phyloP scores from a whole-genome alignment of 1,284 basidiomycete genomes.

The Butyriboletus appendiculatus region DNA sequence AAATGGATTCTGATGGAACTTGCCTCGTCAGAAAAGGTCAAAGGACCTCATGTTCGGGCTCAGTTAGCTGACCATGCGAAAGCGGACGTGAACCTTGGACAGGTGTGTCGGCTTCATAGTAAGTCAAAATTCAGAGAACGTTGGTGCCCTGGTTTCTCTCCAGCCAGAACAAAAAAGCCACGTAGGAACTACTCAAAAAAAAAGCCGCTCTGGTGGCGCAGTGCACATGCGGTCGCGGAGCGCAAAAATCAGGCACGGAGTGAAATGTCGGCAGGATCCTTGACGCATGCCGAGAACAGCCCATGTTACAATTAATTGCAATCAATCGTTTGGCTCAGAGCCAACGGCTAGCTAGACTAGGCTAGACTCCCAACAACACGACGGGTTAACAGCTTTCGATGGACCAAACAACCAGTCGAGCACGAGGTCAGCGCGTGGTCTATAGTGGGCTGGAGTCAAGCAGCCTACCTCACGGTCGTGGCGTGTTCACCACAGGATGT shows the following conservation, averaged over 20 bases:
- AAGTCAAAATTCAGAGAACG: not conserved
- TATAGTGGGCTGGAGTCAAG: not conserved
- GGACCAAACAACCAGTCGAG: not conserved
- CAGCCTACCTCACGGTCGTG: not conserved
- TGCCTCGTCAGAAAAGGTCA: not conserved
- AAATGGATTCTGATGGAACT: not conserved
- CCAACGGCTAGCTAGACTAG: not conserved
- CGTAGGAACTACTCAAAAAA: not conserved
- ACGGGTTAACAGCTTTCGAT: not conserved
- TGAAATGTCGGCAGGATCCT: too few relatives aligned
- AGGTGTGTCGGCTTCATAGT: not conserved
- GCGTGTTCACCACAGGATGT: not conserved
- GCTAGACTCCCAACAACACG: not conserved
- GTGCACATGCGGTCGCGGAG: too few relatives aligned
- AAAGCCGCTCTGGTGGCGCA: too few relatives aligned
- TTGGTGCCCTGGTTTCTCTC: not conserved
- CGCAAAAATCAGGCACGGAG: too few relatives aligned
- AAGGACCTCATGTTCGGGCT: not conserved
- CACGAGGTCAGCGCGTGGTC: not conserved
- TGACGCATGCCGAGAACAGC: too few relatives aligned
- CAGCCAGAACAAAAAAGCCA: not conserved
- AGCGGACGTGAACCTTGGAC: not conserved
- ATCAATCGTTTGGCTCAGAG: not conserved
- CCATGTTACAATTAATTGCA: too few relatives aligned
- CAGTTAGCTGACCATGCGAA: not conserved